These are phyloP conservation scores for Pyracantha coccinea DNA, from an alignment of 331 rosid genomes.

Conservation along the genomic window DNA sequence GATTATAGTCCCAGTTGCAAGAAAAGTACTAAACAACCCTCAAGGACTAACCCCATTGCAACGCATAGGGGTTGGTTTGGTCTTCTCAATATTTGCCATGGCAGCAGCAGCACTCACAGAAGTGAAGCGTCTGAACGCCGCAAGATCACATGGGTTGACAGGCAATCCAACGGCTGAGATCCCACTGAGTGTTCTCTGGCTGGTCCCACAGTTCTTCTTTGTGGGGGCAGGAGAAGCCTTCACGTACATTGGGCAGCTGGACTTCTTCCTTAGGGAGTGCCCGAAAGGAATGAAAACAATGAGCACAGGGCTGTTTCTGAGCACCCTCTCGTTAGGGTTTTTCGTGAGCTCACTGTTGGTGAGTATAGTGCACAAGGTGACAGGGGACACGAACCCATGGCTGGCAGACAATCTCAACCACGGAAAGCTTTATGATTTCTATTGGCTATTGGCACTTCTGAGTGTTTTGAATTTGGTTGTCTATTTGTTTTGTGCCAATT, in stretches of 20 bases:
- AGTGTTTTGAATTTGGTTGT: slow-evolving; percentile 52
- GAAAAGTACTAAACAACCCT: slow-evolving; percentile 45
- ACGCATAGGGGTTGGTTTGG: slow-evolving; percentile 68
- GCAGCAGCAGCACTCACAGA: slow-evolving; percentile 60
- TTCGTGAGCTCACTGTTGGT: slow-evolving; percentile 74
- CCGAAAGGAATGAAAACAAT: slow-evolving; percentile 90
- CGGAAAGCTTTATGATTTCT: slow-evolving; percentile 76
- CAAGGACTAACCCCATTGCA: slow-evolving; percentile 76
- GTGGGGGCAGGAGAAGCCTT: slow-evolving; percentile 87
- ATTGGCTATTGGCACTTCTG: slow-evolving; percentile 67
- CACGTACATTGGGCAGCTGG: slow-evolving; percentile 73
- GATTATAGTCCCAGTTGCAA: slow-evolving; percentile 36
- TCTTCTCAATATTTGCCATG: slow-evolving; percentile 58
- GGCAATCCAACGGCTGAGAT: slow-evolving; percentile 17
- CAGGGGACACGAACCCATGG: slow-evolving; percentile 53
- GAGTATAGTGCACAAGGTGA: slow-evolving; percentile 47
- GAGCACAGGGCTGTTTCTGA: slow-evolving; percentile 93
- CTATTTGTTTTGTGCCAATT: slow-evolving; percentile 53
- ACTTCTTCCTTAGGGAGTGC: slow-evolving; percentile 78
- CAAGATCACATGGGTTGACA: slow-evolving; percentile 23
- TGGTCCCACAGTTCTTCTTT: slow-evolving; percentile 65
- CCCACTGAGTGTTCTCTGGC: slow-evolving; percentile 66
- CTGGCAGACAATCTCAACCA: slow-evolving; percentile 60
- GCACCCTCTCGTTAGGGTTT: slow-evolving; percentile 68
- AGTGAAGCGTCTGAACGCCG: slow-evolving; percentile 40